Percentiles rank a stretch among this genome's conserved stretches.
Conservation (phyloP, 23 red algal species). For the Gracilariopsis chorda region DNA sequence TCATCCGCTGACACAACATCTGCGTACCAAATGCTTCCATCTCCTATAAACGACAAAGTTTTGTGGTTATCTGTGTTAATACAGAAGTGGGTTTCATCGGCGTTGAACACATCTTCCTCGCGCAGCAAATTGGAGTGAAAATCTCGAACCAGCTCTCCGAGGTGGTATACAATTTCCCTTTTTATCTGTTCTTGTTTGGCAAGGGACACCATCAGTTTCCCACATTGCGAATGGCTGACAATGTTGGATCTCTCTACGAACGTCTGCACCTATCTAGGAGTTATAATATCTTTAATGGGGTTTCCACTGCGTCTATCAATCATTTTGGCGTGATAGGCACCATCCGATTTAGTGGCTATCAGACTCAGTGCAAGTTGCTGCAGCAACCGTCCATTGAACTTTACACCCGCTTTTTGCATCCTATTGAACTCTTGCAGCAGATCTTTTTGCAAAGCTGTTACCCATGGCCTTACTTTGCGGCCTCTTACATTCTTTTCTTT, state of each 20-base stretch:
- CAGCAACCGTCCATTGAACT: not conserved
- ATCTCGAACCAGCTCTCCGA: not conserved
- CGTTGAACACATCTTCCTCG: slow-evolving; percentile 16
- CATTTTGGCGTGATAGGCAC: not conserved
- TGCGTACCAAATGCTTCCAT: not conserved
- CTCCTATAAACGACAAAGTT: not conserved
- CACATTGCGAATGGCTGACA: not conserved
- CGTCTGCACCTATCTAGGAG: not conserved
- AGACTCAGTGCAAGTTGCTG: not conserved
- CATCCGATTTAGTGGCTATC: not conserved
- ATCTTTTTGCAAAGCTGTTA: not conserved
- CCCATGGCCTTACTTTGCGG: not conserved
- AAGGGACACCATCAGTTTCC: slow-evolving; percentile 7
- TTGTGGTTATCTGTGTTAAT: slow-evolving; percentile 27
- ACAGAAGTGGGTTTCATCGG: slow-evolving; percentile 14
- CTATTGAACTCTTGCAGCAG: slow-evolving; percentile 20
- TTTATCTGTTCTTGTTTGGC: not conserved
- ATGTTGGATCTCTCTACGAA: not conserved
- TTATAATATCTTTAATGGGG: not conserved
- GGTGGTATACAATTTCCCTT: not conserved
- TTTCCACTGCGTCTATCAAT: not conserved
- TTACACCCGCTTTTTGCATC: not conserved
- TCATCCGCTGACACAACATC: not conserved
- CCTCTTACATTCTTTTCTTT: not conserved
- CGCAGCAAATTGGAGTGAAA: not conserved